Evolutionary conservation across 495 filamentous ascomycete species (phyloP).

Genomic region (Penicillium odoratum): DNA sequence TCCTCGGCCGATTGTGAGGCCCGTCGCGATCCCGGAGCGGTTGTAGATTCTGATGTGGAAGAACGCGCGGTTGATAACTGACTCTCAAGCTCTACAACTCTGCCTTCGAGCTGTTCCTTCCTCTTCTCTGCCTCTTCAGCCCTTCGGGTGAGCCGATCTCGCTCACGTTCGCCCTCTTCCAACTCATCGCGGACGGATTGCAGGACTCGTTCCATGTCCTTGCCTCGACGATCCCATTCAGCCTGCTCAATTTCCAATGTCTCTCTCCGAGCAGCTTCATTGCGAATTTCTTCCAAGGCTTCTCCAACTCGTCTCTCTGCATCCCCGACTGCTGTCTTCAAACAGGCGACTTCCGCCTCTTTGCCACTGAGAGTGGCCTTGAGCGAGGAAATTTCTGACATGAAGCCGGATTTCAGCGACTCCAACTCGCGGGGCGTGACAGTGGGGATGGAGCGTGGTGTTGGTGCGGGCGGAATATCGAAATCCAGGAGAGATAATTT

Average conservation of each 20-base stretch:
- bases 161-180: slow-evolving; percentile 69
- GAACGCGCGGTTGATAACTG: slow-evolving; percentile 67
- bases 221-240: slow-evolving; percentile 77
- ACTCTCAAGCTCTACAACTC: slow-evolving; percentile 65
- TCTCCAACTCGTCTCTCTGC: slow-evolving; percentile 91
- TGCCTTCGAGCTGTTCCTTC: slow-evolving; percentile 59
- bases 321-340: slow-evolving; percentile 82
- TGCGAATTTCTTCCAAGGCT: slow-evolving; percentile 74
- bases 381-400: slow-evolving; percentile 86
- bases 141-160: slow-evolving; percentile 67
- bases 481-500: slow-evolving; percentile 75
- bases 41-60: slow-evolving; percentile 24
- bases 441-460: slow-evolving; percentile 85
- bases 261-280: slow-evolving; percentile 67
- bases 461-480: slow-evolving; percentile 84
- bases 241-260: slow-evolving; percentile 72
- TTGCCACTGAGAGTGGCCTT: slow-evolving; percentile 86
- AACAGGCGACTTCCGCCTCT: slow-evolving; percentile 81
- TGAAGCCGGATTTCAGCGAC: slow-evolving; percentile 81
- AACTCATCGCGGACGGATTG: slow-evolving; percentile 80
- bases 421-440: slow-evolving; percentile 92
- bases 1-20: slow-evolving; percentile 33
- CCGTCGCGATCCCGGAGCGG: slow-evolving; percentile 15
- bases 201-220: slow-evolving; percentile 81
- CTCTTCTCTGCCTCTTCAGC: slow-evolving; percentile 73